Evolutionary conservation across 139 green algal species (phyloP).

Genomic region (Chlamydomonas urium): DNA sequence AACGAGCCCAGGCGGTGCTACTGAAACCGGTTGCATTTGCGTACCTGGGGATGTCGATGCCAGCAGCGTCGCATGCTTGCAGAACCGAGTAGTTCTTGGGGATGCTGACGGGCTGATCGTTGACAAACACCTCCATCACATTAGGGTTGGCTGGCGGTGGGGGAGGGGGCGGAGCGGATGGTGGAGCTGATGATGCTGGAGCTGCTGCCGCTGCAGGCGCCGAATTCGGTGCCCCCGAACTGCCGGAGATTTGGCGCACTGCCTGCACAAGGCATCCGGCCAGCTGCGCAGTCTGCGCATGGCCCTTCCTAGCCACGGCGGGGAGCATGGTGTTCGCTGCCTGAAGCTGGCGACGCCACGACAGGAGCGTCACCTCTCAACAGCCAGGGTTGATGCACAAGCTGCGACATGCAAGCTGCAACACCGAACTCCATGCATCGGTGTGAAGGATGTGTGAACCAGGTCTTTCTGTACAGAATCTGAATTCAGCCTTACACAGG

Average conservation of each 20-base stretch:
- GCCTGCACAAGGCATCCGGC: neutral
- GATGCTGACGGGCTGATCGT: constrained; percentile 77
- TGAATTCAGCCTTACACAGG: too few relatives aligned
- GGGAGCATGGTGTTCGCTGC: too few relatives aligned
- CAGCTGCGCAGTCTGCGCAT: neutral
- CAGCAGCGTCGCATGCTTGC: constrained; percentile 91
- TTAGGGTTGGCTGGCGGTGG: constrained; percentile 26
- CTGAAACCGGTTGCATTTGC: too few relatives aligned
- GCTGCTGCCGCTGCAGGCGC: constrained; percentile 9
- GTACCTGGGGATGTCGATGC: constrained; percentile 90
- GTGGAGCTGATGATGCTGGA: neutral
- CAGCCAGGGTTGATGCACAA: too few relatives aligned
- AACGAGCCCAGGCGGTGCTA: too few relatives aligned
- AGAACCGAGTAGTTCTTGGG: constrained; percentile 87
- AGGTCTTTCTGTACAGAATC: too few relatives aligned
- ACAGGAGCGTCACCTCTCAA: too few relatives aligned
- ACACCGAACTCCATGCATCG: too few relatives aligned
- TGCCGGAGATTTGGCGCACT: neutral
- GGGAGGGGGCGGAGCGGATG: neutral
- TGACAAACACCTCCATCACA: constrained; percentile 82
- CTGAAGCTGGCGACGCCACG: too few relatives aligned
- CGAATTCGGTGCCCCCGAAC: neutral
- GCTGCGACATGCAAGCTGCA: too few relatives aligned
- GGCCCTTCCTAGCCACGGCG: neutral
- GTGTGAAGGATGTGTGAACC: too few relatives aligned